Conservation (phyloP, 352 stramenopile genomes). For the Elongisporangium prolatum region DNA sequence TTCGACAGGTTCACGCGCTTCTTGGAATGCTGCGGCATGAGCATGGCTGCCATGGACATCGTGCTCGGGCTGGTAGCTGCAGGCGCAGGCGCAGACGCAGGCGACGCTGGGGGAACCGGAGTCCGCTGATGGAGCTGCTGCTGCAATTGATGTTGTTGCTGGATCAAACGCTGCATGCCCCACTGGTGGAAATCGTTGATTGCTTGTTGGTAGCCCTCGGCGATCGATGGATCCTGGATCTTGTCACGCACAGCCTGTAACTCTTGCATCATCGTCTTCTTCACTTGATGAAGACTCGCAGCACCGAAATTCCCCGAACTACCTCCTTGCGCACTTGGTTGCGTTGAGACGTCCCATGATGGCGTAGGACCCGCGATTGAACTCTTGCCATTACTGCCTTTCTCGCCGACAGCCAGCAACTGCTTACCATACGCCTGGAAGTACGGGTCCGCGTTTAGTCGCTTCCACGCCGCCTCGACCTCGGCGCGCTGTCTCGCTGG, state of each 20-base stretch:
- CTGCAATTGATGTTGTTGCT: constrained; percentile 10
- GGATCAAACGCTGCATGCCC: constrained; percentile 20
- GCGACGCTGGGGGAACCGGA: constrained; percentile 5
- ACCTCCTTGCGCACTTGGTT: constrained; percentile 3
- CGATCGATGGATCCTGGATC: constrained; percentile 17
- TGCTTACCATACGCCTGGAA: constrained; percentile 16
- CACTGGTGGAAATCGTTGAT: constrained; percentile 25
- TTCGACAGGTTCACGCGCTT: constrained; percentile 77
- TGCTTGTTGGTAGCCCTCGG: constrained; percentile 22
- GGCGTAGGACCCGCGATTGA: neutral
- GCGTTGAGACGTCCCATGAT: constrained; percentile 1
- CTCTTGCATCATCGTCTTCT: constrained; percentile 18
- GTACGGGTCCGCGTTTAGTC: constrained; percentile 6
- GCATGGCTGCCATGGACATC: constrained; percentile 16
- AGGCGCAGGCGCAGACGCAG: neutral
- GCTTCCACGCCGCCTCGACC: constrained; percentile 6
- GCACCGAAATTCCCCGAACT: constrained; percentile 1
- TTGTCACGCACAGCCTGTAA: constrained; percentile 17
- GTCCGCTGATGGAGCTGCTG: constrained; percentile 1
- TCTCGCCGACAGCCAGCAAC: constrained; percentile 12
- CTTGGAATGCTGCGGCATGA: constrained; percentile 25
- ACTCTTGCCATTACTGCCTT: constrained; percentile 6
- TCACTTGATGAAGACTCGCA: constrained; percentile 15
- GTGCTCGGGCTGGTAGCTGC: constrained; percentile 7
- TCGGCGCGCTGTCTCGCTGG: neutral